Evolutionary conservation across 2,329 filamentous ascomycete genomes (phyloP).

Genomic region (Ascochyta lentis): DNA sequence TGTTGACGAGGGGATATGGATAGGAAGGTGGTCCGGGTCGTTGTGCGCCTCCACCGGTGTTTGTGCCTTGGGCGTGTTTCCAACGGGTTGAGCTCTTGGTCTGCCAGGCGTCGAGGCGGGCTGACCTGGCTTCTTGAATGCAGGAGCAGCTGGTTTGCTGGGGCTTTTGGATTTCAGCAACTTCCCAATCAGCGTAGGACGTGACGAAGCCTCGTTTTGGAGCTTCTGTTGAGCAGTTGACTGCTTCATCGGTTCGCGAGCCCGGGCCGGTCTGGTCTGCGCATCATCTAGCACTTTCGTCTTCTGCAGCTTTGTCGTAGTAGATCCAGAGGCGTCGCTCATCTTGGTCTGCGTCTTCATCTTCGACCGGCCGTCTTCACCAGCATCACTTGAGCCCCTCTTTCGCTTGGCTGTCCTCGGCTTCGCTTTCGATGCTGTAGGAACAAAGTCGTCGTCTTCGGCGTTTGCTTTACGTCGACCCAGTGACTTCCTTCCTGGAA

Average conservation of each 20-base stretch:
- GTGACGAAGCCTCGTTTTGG: slow-evolving; percentile 7
- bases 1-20: slow-evolving; percentile 22
- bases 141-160: not conserved
- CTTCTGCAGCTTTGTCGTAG: not conserved
- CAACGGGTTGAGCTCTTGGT: slow-evolving; percentile 8
- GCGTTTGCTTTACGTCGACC: slow-evolving; percentile 2
- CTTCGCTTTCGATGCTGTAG: slow-evolving; percentile 8
- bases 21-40: slow-evolving; percentile 1
- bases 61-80: slow-evolving; percentile 3
- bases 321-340: not conserved
- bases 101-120: slow-evolving; percentile 25
- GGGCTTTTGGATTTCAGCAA: slow-evolving; percentile 19
- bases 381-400: not conserved
- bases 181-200: slow-evolving; percentile 22
- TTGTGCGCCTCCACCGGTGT: slow-evolving; percentile 15
- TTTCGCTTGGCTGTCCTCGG: slow-evolving; percentile 18
- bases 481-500: slow-evolving; percentile 1
- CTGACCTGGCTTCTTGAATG: slow-evolving; percentile 30
- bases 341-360: slow-evolving; percentile 5
- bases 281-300: not conserved
- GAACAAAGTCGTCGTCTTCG: slow-evolving; percentile 22
- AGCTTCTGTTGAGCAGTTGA: not conserved
- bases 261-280: not conserved
- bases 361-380: not conserved
- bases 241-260: slow-evolving; percentile 1